Base-by-base conservation (phyloP, 2,329 filamentous ascomycete genomes). In the Lachnellula willkommii region DNA sequence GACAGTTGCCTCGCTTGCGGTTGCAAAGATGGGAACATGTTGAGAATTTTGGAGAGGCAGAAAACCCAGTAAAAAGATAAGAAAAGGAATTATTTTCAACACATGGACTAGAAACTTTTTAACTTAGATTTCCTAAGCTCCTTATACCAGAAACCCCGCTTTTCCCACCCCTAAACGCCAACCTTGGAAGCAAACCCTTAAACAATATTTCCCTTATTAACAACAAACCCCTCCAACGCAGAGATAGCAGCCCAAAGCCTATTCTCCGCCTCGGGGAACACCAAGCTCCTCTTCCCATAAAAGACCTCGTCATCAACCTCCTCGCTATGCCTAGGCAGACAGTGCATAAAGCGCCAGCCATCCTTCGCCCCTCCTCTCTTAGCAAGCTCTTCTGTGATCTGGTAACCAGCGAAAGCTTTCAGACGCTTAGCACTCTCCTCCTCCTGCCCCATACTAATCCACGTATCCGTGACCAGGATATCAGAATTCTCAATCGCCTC, bases 381-480 rank as follows among this genome's bases (percentile, higher is more conserved):
- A 1, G 91, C 93, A 63, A 99, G 77, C 45, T 94, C 89, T 48
- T 85, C 82, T 2, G 93, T 96, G 68, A 99, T 88, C 71, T 96
- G 93, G 74, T 92, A 99, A 14, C 93, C 92, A 32, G 81, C 80
- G 71, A 99, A 99, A 2, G 85, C 90, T 68, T 86, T 82, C 58
- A 96, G 71, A 50, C 90, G 80, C 77, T 88, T 87, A 63, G 85
- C 79, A 40, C 84, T 79, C 73, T 99, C 94, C 55, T 83, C 83
- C 73, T 99, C 94, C 73, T 97, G 93, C 47, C 94, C 94, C 94
- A 99, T 99, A 1, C 90, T 95, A 35, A 99, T 83, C 94, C 94
- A 99, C 1, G 94, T 99, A 69, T 99, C 94, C 1, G 94, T 99
- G 22, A 97, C 91, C 56, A 99, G 77, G 52, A 97, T 81, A 70